A percentile compares a stretch with the other conserved stretches of the same genome.
Evolutionary conservation across 2,329 filamentous ascomycete species (phyloP).

Genomic region (Elsinoe batatas): DNA sequence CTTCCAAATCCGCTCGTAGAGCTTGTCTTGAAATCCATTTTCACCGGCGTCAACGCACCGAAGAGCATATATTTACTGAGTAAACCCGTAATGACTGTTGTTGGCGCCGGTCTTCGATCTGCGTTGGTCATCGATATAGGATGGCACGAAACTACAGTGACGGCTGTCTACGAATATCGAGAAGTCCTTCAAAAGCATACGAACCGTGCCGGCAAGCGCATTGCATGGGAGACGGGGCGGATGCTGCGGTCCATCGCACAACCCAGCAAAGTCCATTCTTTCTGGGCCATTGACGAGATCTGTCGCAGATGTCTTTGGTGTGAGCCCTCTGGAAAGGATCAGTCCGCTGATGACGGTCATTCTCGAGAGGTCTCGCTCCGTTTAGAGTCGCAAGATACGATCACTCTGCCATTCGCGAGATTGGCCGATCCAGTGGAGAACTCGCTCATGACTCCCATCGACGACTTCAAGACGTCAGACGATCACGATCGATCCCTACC

Average conservation of each 20-base stretch:
- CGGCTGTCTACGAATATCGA: slow-evolving; percentile 80
- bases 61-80: slow-evolving; percentile 75
- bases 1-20: slow-evolving; percentile 72
- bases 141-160: slow-evolving; percentile 82
- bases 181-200: slow-evolving; percentile 64
- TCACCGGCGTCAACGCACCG: slow-evolving; percentile 58
- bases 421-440: slow-evolving; percentile 67
- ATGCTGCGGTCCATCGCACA: slow-evolving; percentile 36
- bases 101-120: slow-evolving; percentile 76
- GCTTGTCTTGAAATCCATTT: slow-evolving; percentile 64
- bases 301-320: slow-evolving; percentile 72
- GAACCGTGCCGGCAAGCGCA: slow-evolving; percentile 60
- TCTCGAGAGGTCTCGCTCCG: slow-evolving; percentile 20
- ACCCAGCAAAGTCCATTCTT: slow-evolving; percentile 31
- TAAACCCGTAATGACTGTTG: slow-evolving; percentile 59
- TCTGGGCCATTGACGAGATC: slow-evolving; percentile 76
- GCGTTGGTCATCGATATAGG: slow-evolving; percentile 82
- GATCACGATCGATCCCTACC: slow-evolving; percentile 79
- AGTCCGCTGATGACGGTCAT: slow-evolving; percentile 30
- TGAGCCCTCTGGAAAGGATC: slow-evolving; percentile 23
- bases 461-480: slow-evolving; percentile 54
- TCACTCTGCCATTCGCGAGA: slow-evolving; percentile 58
- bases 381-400: slow-evolving; percentile 35
- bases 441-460: slow-evolving; percentile 56
- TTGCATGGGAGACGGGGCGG: slow-evolving; percentile 50